phyloP scores from a whole-genome alignment of 768 basidiomycete genomes.

The Phlebiopsis gigantea region DNA sequence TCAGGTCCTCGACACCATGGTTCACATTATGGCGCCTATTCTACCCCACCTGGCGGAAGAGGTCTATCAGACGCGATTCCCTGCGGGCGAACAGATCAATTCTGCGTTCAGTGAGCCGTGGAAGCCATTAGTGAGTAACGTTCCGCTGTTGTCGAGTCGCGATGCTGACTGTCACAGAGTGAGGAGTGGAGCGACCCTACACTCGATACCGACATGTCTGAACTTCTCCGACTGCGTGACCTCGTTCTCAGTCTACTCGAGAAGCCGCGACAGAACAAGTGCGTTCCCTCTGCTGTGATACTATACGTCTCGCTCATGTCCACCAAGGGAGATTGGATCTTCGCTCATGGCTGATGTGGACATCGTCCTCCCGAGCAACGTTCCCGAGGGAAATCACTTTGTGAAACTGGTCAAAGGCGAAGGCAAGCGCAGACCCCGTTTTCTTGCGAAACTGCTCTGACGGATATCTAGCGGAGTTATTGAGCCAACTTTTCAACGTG shows the following conservation, averaged over 20 bases:
- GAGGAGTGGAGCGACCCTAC: constrained; percentile 54
- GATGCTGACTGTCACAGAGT: constrained; percentile 31
- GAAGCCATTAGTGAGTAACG: constrained; percentile 53
- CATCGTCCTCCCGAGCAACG: constrained; percentile 25
- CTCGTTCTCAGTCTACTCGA: constrained; percentile 67
- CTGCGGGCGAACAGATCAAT: constrained; percentile 20
- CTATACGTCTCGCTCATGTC: too few species aligned
- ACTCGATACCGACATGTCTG: constrained; percentile 58
- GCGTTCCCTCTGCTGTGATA: too few species aligned
- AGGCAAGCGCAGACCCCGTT: too few species aligned
- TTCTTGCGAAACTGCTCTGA: not conserved
- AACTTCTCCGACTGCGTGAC: constrained; percentile 54
- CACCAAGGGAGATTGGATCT: constrained; percentile 68
- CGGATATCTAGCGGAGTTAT: not conserved
- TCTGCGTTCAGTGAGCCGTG: constrained; percentile 77
- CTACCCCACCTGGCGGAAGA: constrained; percentile 91
- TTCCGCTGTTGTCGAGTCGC: not conserved
- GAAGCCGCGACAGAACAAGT: constrained; percentile 74
- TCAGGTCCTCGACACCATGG: constrained; percentile 64
- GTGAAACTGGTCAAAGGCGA: not conserved
- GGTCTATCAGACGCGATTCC: constrained; percentile 43
- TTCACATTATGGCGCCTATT: constrained; percentile 74
- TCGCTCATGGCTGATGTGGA: constrained; percentile 75
- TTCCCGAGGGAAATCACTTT: not conserved
- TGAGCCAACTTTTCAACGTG: constrained; percentile 1